These are phyloP conservation scores for Globisporangium emineosum DNA, from an alignment of 352 stramenopile genomes.

Conservation along the genomic window DNA sequence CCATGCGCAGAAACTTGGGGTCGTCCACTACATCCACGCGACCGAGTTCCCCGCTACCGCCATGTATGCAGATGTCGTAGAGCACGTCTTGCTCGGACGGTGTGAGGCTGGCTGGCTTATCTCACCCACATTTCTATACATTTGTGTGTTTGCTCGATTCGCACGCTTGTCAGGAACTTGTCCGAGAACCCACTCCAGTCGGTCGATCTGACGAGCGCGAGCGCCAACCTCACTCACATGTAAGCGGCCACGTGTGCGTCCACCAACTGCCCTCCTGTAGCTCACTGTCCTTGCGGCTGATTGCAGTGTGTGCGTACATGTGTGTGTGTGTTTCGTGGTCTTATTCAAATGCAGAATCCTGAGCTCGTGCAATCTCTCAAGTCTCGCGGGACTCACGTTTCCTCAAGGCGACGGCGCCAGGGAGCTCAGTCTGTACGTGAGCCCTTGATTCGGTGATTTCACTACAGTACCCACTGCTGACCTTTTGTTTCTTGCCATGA, in stretches of 20 bases:
- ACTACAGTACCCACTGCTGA: background rate
- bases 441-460: too few relatives aligned
- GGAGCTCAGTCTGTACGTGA: constrained; percentile 9
- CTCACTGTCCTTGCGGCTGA: background rate
- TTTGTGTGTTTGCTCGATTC: background rate
- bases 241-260: too few relatives aligned
- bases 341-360: background rate
- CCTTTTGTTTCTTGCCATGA: background rate
- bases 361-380: constrained; percentile 11
- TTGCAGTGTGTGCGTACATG: background rate
- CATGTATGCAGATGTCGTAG: too few relatives aligned
- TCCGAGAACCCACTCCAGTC: constrained; percentile 13
- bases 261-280: too few relatives aligned
- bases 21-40: constrained; percentile 11
- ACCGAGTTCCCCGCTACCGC: background rate
- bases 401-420: background rate
- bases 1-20: constrained; percentile 4
- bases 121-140: background rate
- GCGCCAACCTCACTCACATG: constrained; percentile 3
- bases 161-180: too few relatives aligned
- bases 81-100: too few relatives aligned
- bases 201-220: constrained; percentile 5
- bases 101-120: background rate
- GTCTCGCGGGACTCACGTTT: background rate
- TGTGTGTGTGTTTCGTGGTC: too few relatives aligned